Evolutionary conservation across 805 yeast genomes (phyloP), one percentile per base, ranked within the genome.

Genomic region (Ogataea allantospora): DNA sequence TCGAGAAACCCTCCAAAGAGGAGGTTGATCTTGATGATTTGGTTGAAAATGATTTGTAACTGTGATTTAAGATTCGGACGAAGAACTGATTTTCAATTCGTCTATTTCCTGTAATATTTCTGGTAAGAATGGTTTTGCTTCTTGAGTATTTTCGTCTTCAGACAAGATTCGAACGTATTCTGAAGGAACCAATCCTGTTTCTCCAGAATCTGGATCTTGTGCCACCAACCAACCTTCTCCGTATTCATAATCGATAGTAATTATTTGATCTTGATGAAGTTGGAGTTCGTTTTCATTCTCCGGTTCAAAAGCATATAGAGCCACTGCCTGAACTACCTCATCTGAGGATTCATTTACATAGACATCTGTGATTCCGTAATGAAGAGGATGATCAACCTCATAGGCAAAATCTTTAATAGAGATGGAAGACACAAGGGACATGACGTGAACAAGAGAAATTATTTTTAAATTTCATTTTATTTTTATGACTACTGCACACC

Each of bases 161-260:
- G 57, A 51, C 23, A 62, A 29, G 5, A 75, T 58, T 40, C 85
- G 83, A 20, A 93, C 96, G 54, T 89, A 93, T 53, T 86, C 96
- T 54, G 89, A 95, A 1, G 99, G 99, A 5, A 93, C 95, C 35
- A 93, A 73, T 2, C 99, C 99, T 9, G 95, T 85, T 46, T 80
- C 83, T 1, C 87, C 88, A 2, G 83, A 72, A 18, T 55, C 69
- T 1, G 86, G 82, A 53, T 88, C 88, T 50, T 77, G 80, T 0
- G 97, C 98, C 35, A 93, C 97, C 3, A 93, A 72, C 99, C 99
- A 93, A 6, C 99, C 99, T 59, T 91, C 97, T 17, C 98, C 98
- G 59, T 91, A 96, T 40, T 95, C 77, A 60, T 89, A 91, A 42
- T 83, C 78, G 20, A 93, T 83, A 76, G 88, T 82, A 2, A 93